Evolutionary conservation across 2,329 filamentous ascomycete species (phyloP), one percentile per base, ranked within the genome.

Genomic region (Colletotrichum chlorophyti): DNA sequence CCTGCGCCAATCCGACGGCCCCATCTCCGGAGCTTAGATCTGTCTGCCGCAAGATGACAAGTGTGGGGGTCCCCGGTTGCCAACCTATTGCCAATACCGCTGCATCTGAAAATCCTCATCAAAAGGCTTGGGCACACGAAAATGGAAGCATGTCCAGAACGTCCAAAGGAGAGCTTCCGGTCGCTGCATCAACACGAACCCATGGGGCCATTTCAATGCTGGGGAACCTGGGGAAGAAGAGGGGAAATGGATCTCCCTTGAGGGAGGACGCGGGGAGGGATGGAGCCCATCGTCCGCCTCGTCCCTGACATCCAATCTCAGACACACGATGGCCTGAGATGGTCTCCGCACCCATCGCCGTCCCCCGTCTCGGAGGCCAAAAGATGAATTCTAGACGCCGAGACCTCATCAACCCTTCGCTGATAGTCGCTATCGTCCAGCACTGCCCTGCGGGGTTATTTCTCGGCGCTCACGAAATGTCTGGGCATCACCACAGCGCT

Each of bases 21-120:
- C 43, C 52, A 45, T 50, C 38, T 14, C 27, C 57, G 57, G 57
- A 60, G 43, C 45, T 57, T 57, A 60, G 57, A 60, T 60, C 57
- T 60, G 57, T 57, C 51, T 57, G 52, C 57, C 57, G 57, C 45
- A 15, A 55, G 52, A 60, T 60, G 57, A 58, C 45, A 57, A 49
- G 43, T 60, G 57, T 60, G 57, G 57, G 55, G 57, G 45, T 43
- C 15, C 38, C 19, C 51, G 41, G 43, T 34, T 26, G 35, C 41
- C 51, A 48, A 47, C 26, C 26, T 19, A 47, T 43, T 23, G 55
- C 50, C 42, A 49, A 41, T n/a, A n/a, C n/a, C n/a, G n/a, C n/a
- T n/a, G n/a, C n/a, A n/a, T n/a, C n/a, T n/a, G n/a, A n/a, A n/a
- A n/a, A n/a, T 43, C 37, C 31, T 59, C 21, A 23, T 29, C 24